These are phyloP conservation scores for Acanthamoeba healyi DNA, from an alignment of 208 protist genomes.

Conservation along the genomic window DNA sequence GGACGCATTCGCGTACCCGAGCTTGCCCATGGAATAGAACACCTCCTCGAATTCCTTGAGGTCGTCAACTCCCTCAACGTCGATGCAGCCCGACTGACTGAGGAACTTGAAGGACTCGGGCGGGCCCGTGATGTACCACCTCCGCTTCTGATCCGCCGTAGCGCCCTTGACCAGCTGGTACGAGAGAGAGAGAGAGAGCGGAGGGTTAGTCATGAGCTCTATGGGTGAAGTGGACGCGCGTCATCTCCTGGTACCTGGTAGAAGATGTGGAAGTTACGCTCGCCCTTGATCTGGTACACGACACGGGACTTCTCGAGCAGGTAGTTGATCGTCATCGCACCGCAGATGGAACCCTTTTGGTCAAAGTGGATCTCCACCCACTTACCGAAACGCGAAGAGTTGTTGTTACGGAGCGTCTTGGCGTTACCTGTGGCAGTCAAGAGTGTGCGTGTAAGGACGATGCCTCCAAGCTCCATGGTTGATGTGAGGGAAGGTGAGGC, in stretches of 20 bases:
- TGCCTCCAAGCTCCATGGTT: no score
- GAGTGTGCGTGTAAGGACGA: neutral
- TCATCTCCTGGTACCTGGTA: slow-evolving; percentile 76
- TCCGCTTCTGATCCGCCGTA: neutral
- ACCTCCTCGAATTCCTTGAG: slow-evolving; percentile 91
- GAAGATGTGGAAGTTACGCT: slow-evolving; percentile 87
- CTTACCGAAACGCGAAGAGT: slow-evolving; percentile 89
- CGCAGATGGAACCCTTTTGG: slow-evolving; percentile 68
- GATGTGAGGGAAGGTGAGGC: no score
- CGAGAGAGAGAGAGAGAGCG: neutral
- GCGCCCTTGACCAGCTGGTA: neutral
- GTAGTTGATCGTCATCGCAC: slow-evolving; percentile 82
- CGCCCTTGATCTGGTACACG: slow-evolving; percentile 83
- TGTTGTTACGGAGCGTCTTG: slow-evolving; percentile 90
- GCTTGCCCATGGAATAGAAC: slow-evolving; percentile 80
- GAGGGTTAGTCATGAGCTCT: neutral
- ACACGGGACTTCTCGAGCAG: slow-evolving; percentile 84
- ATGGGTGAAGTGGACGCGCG: neutral
- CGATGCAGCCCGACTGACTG: slow-evolving; percentile 88
- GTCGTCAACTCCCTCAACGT: slow-evolving; percentile 93
- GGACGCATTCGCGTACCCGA: neutral
- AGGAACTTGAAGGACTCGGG: slow-evolving; percentile 92
- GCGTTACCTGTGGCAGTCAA: slow-evolving; percentile 76
- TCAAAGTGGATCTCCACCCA: slow-evolving; percentile 87
- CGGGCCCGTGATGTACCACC: slow-evolving; percentile 43